These are phyloP conservation scores for Mollisia scopiformis DNA, from an alignment of 2,329 filamentous ascomycete species.

Conservation along the genomic window DNA sequence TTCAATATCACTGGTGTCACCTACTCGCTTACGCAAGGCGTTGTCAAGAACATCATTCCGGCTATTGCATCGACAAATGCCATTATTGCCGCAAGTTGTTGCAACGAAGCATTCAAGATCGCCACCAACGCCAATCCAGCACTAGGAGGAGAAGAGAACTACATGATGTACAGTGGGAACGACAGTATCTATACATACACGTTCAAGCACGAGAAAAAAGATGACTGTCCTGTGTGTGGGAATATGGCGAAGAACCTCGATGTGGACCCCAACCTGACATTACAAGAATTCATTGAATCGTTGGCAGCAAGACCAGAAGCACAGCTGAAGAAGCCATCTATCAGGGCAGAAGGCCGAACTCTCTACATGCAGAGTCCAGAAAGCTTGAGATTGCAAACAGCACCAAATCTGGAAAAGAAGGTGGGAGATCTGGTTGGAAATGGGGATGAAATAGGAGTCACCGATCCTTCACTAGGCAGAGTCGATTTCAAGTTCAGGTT, in stretches of 20 bases:
- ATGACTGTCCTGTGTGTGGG: slow-evolving; percentile 93
- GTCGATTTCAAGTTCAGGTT: slow-evolving; percentile 38
- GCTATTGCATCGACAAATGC: slow-evolving; percentile 98
- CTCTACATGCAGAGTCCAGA: slow-evolving; percentile 88
- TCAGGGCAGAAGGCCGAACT: slow-evolving; percentile 79
- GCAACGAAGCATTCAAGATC: slow-evolving; percentile 96
- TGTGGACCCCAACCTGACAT: slow-evolving; percentile 70
- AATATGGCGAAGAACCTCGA: slow-evolving; percentile 76
- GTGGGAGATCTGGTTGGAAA: slow-evolving; percentile 75
- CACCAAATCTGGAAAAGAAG: slow-evolving; percentile 79
- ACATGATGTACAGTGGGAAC: slow-evolving; percentile 99
- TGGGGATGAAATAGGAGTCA: slow-evolving; percentile 89
- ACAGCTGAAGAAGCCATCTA: slow-evolving; percentile 90
- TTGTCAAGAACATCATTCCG: slow-evolving; percentile 99
- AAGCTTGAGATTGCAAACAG: slow-evolving; percentile 80
- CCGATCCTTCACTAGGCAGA: slow-evolving; percentile 80
- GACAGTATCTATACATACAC: slow-evolving; percentile 97
- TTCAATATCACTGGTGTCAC: slow-evolving; percentile 93
- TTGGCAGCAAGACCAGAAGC: slow-evolving; percentile 83
- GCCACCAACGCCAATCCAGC: slow-evolving; percentile 80
- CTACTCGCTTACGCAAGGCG: slow-evolving; percentile 93
- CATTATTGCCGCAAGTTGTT: slow-evolving; percentile 92
- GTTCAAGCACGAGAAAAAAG: slow-evolving; percentile 91
- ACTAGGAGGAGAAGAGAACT: slow-evolving; percentile 80
- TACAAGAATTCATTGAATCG: slow-evolving; percentile 84